Conservation (phyloP, 2,329 filamentous ascomycete species). For the Pyrenophora teres region DNA sequence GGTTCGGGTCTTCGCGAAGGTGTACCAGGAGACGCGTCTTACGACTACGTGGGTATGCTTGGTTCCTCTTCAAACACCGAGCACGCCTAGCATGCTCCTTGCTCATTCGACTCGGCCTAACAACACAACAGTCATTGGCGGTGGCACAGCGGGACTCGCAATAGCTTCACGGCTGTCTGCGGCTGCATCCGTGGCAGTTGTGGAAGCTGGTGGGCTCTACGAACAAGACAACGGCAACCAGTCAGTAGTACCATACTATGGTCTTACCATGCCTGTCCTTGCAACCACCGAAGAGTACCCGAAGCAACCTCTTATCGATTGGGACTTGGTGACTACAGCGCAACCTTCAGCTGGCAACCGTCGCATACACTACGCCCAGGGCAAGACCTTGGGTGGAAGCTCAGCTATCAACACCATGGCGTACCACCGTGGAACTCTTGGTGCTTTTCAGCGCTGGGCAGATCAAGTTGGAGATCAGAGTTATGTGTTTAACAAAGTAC, state of each 20-base stretch:
- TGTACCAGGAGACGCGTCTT: slow-evolving; percentile 1
- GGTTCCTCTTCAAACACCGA: background rate
- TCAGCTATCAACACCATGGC: slow-evolving; percentile 34
- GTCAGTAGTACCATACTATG: slow-evolving; percentile 30
- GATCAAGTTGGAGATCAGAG: slow-evolving; percentile 37
- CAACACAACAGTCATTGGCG: slow-evolving; percentile 33
- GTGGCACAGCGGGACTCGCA: slow-evolving; percentile 35
- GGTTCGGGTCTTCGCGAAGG: background rate
- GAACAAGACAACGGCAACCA: slow-evolving; percentile 37
- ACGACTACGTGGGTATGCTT: slow-evolving; percentile 5
- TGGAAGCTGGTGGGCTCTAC: slow-evolving; percentile 35
- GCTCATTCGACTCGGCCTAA: slow-evolving; percentile 30
- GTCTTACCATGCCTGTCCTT: slow-evolving; percentile 22
- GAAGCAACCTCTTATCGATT: slow-evolving; percentile 32
- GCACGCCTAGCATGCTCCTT: background rate
- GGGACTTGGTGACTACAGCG: slow-evolving; percentile 31
- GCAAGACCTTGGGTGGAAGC: slow-evolving; percentile 39
- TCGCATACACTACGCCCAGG: slow-evolving; percentile 40
- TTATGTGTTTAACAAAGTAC: slow-evolving; percentile 34
- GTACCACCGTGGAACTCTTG: slow-evolving; percentile 31
- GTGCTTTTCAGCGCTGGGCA: slow-evolving; percentile 38
- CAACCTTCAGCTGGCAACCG: slow-evolving; percentile 24
- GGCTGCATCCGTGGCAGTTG: slow-evolving; percentile 30
- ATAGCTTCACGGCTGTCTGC: slow-evolving; percentile 30
- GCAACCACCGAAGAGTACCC: slow-evolving; percentile 24